Evolutionary conservation across 495 filamentous ascomycete genomes (phyloP).

Genomic region (Podospora sp.): DNA sequence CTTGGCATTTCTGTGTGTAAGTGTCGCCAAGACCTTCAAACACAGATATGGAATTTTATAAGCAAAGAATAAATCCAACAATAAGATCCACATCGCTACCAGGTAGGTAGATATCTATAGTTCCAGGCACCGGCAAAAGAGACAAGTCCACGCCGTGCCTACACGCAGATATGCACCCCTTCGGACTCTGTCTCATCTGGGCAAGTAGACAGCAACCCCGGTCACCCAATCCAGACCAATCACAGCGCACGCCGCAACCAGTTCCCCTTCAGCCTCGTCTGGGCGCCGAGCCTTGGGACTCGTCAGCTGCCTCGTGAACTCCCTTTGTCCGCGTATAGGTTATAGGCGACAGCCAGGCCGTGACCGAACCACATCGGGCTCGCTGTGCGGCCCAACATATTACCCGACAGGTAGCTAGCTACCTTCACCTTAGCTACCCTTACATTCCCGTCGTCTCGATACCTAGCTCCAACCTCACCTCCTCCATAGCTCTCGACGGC

Average conservation of each 20-base stretch:
- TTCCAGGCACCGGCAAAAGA: too few species aligned
- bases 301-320: neutral
- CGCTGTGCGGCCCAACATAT: neutral
- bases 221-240: neutral
- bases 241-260: neutral
- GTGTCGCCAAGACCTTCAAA: too few species aligned
- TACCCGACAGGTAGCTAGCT: neutral
- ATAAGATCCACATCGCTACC: too few species aligned
- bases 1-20: too few species aligned
- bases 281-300: neutral
- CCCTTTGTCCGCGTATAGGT: slow-evolving; percentile 1
- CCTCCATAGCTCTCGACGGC: neutral
- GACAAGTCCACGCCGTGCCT: too few species aligned
- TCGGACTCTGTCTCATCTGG: too few species aligned
- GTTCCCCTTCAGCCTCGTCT: neutral
- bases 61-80: too few species aligned
- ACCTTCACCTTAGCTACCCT: neutral
- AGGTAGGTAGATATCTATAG: too few species aligned
- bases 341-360: neutral
- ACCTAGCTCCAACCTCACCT: neutral
- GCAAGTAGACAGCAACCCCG: neutral
- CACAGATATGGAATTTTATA: too few species aligned
- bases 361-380: neutral
- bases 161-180: too few species aligned
- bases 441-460: too few species aligned